Conservation (phyloP, 139 green algal species). For the Micromonas pusilla region DNA sequence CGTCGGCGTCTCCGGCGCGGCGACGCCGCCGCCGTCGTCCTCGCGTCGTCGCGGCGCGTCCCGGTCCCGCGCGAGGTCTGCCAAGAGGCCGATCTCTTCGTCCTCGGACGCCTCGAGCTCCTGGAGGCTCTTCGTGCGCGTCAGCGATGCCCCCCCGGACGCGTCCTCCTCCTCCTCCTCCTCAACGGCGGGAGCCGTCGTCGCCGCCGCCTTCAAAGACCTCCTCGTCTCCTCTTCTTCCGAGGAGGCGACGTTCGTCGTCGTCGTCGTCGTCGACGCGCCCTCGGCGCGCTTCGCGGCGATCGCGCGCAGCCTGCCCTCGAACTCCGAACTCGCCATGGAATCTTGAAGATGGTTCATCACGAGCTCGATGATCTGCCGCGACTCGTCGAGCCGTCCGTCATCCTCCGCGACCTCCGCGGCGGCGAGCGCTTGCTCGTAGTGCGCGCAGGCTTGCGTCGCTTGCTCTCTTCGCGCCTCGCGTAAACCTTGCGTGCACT, state of each 20-base stretch:
- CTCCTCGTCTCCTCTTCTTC: slow-evolving; percentile 52
- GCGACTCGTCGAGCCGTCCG: background rate
- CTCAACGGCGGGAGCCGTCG: slow-evolving; percentile 30
- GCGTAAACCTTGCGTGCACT: no score
- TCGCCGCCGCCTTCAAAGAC: background rate
- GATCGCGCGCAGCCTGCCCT: no score
- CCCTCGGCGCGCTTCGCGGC: background rate
- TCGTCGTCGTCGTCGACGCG: slow-evolving; percentile 4
- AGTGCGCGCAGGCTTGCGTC: no score
- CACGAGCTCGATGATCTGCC: background rate
- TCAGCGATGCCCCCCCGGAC: background rate
- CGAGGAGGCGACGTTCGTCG: no score
- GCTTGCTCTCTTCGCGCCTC: no score
- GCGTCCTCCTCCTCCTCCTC: background rate
- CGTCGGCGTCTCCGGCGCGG: no score
- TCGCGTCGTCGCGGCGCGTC: no score
- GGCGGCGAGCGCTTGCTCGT: background rate
- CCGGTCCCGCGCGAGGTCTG: background rate
- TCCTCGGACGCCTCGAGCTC: background rate
- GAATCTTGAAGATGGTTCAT: background rate
- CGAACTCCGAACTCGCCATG: background rate
- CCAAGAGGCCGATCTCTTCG: background rate
- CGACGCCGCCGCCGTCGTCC: no score
- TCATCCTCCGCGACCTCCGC: background rate
- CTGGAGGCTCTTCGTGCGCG: background rate